A percentile compares a stretch with the other conserved stretches of the same genome.
These are phyloP conservation scores for Ophiostoma piceae DNA, from an alignment of 2,329 filamentous ascomycete species.

Conservation along the genomic window DNA sequence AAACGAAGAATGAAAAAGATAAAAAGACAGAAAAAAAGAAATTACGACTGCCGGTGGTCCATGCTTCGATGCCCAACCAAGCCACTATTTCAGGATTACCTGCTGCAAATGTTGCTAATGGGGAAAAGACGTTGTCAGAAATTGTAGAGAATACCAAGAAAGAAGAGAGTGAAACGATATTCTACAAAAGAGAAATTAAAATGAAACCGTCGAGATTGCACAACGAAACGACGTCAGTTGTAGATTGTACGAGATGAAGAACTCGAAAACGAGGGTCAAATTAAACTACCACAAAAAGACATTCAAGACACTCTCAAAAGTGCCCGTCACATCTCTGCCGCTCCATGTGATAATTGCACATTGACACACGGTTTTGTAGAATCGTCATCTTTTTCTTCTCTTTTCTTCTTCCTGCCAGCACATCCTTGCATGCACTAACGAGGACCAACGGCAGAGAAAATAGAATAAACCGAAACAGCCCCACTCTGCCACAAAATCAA, in stretches of 20 bases:
- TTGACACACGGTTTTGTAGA: neutral
- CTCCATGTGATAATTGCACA: neutral
- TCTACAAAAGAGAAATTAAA: neutral
- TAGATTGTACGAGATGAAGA: neutral
- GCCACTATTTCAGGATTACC: neutral
- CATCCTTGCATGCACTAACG: slow-evolving; percentile 10
- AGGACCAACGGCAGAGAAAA: neutral
- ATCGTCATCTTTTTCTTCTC: neutral
- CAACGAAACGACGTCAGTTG: neutral
- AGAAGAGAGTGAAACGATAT: neutral
- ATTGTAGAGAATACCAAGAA: neutral
- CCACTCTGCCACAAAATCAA: neutral
- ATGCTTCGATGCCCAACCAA: slow-evolving; percentile 10
- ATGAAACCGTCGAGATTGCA: neutral
- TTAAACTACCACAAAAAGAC: neutral
- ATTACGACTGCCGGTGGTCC: neutral
- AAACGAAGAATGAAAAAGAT: neutral
- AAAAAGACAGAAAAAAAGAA: neutral
- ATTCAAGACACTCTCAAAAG: neutral
- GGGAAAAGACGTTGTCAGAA: neutral
- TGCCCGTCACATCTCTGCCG: neutral
- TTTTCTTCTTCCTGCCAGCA: slow-evolving; percentile 8
- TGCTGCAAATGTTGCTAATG: neutral
- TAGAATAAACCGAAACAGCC: neutral
- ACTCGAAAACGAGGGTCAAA: neutral